Conservation (phyloP, 2,329 filamentous ascomycete species). For the Cladosporium halotolerans region DNA sequence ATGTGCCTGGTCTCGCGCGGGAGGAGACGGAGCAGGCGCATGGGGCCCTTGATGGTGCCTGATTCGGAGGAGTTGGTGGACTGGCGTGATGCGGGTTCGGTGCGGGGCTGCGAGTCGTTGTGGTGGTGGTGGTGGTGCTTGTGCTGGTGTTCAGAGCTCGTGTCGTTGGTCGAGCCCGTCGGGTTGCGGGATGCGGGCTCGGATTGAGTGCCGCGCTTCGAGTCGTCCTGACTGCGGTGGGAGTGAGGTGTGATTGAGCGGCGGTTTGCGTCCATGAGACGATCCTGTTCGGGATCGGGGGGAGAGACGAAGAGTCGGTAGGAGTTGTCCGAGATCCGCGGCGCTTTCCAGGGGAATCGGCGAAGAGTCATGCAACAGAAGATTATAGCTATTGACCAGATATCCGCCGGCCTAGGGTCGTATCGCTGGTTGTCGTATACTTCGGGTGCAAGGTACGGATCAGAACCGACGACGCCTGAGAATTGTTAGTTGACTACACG, state of each 20-base stretch:
- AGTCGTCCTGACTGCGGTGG: conserved; percentile 3
- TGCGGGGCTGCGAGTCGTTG: conserved; percentile 38
- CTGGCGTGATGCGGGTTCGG: conserved; percentile 19
- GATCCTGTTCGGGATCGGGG: conserved; percentile 61
- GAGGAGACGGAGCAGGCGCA: conserved; percentile 78
- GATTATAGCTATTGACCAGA: conserved; percentile 97
- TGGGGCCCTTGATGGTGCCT: conserved; percentile 76
- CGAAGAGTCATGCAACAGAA: conserved; percentile 98
- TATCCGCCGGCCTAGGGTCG: conserved; percentile 86
- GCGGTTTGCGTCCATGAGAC: conserved; percentile 23
- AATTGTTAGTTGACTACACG: conserved; percentile 15
- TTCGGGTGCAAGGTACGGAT: conserved; percentile 93
- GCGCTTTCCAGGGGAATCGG: conserved; percentile 95
- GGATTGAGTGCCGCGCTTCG: conserved; percentile 26
- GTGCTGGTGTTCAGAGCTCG: conserved; percentile 14
- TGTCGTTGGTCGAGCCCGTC: conserved; percentile 22
- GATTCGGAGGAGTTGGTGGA: conserved; percentile 17
- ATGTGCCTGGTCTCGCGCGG: conserved; percentile 87
- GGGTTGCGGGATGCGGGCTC: conserved; percentile 37
- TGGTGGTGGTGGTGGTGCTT: conserved; percentile 28
- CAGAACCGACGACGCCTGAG: conserved; percentile 71
- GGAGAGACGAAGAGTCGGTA: conserved; percentile 87
- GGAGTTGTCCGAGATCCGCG: conserved; percentile 83
- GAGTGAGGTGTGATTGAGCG: conserved; percentile 18
- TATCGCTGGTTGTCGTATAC: conserved; percentile 93